Conservation (phyloP, 441 rosid genomes). For the Raphanus hybrid region DNA sequence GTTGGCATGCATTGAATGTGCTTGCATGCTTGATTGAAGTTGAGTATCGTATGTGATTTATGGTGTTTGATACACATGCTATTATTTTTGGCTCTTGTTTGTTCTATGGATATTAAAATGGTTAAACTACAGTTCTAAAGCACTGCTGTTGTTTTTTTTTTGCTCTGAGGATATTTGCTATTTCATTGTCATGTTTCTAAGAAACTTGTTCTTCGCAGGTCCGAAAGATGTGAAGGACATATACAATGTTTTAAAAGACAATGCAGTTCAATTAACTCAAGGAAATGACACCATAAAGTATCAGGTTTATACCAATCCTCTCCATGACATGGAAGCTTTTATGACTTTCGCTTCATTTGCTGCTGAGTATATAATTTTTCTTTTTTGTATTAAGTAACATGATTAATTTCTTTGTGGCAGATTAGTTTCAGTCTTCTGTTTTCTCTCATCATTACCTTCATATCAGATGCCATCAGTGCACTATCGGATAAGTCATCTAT, state of each 20-base stretch:
- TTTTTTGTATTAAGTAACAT: background rate
- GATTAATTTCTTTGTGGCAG: constrained; percentile 57
- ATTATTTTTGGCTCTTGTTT: constrained; percentile 6
- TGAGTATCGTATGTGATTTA: constrained; percentile 7
- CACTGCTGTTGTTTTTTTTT: constrained; percentile 1
- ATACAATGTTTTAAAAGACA: constrained; percentile 70
- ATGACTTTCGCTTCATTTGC: constrained; percentile 24
- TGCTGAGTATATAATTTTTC: constrained; percentile 17
- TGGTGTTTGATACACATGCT: constrained; percentile 17
- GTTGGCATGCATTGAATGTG: constrained; percentile 20
- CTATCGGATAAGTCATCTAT: constrained; percentile 79
- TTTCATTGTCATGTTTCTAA: constrained; percentile 24
- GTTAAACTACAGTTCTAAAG: constrained; percentile 1
- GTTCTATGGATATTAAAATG: constrained; percentile 5
- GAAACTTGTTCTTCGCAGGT: constrained; percentile 53
- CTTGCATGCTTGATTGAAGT: constrained; percentile 20
- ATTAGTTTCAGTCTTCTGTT: constrained; percentile 83
- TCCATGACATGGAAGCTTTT: constrained; percentile 23
- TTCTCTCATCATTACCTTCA: constrained; percentile 75
- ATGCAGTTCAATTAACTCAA: constrained; percentile 65
- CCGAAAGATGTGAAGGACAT: constrained; percentile 85
- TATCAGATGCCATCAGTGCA: constrained; percentile 90
- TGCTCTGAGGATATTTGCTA: background rate
- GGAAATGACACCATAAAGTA: constrained; percentile 58
- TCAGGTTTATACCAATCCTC: constrained; percentile 63